Evolutionary conservation across 2,329 filamentous ascomycete genomes (phyloP).

Genomic region (Coniochaeta sp.): DNA sequence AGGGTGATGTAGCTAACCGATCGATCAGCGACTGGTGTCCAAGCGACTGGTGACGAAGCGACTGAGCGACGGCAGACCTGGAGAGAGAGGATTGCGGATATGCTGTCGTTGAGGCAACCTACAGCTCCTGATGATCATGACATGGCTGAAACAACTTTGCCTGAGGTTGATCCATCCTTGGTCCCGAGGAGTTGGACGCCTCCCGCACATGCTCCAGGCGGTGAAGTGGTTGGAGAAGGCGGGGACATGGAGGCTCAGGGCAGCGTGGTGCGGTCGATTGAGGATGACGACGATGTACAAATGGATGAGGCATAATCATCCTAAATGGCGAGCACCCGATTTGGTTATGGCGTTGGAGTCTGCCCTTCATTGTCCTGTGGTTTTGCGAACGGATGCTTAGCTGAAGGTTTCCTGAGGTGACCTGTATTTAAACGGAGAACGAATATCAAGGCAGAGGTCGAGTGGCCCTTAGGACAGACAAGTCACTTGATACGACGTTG

Average conservation of each 20-base stretch:
- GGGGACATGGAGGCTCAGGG: not conserved
- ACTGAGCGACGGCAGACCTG: not conserved
- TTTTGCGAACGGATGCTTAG: not conserved
- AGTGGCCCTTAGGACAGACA: not conserved
- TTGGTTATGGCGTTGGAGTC: not conserved
- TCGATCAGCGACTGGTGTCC: not conserved
- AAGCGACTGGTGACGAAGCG: not conserved
- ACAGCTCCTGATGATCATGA: not conserved
- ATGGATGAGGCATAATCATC: not conserved
- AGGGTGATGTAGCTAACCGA: not conserved
- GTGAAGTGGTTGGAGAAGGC: not conserved
- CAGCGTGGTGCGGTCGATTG: not conserved
- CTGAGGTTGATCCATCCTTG: not conserved
- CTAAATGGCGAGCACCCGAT: not conserved
- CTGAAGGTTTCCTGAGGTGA: not conserved
- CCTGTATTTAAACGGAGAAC: not conserved
- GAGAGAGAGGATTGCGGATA: not conserved
- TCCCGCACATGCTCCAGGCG: not conserved
- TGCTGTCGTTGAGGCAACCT: not conserved
- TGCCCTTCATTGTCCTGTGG: not conserved
- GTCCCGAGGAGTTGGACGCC: conserved; percentile 7
- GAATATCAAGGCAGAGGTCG: not conserved
- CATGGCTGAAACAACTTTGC: not conserved
- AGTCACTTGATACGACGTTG: not conserved
- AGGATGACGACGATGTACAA: not conserved